A percentile compares a stretch with the other conserved stretches of the same genome.
Conservation (phyloP, 1,139 yeast species). For the Yamadazyma triangularis region DNA sequence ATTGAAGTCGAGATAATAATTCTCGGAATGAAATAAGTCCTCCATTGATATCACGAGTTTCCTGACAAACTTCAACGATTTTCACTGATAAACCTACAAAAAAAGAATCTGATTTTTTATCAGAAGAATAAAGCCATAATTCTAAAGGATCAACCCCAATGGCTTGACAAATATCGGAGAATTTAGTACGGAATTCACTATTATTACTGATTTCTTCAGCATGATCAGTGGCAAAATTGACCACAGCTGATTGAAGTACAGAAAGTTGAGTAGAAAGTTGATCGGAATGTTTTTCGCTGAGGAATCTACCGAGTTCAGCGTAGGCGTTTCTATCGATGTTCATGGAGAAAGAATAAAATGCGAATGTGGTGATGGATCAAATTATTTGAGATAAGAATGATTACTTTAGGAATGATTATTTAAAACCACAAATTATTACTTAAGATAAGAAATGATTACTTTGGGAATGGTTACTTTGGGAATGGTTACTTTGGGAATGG, state of each 20-base stretch:
- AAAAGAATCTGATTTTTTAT: conserved; percentile 30
- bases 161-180: conserved; percentile 69
- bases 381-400: too few species aligned
- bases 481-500: too few species aligned
- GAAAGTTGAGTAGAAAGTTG: conserved; percentile 55
- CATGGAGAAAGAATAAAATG: too few species aligned
- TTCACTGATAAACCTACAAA: conserved; percentile 65
- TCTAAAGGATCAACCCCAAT: conserved; percentile 84
- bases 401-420: too few species aligned
- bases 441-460: too few species aligned
- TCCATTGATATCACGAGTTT: conserved; percentile 70
- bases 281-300: conserved; percentile 39
- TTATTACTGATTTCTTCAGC: conserved; percentile 59
- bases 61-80: conserved; percentile 69
- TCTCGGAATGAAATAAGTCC: conserved; percentile 71
- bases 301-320: conserved; percentile 19
- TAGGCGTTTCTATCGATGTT: conserved; percentile 24
- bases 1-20: conserved; percentile 29
- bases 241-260: conserved; percentile 57
- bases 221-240: conserved; percentile 61
- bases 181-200: conserved; percentile 62
- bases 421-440: too few species aligned
- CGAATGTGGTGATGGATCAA: too few species aligned
- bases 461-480: too few species aligned
- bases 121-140: conserved; percentile 22